Evolutionary conservation across 1,139 yeast genomes (phyloP).

Genomic region (Hanseniaspora uvarum): DNA sequence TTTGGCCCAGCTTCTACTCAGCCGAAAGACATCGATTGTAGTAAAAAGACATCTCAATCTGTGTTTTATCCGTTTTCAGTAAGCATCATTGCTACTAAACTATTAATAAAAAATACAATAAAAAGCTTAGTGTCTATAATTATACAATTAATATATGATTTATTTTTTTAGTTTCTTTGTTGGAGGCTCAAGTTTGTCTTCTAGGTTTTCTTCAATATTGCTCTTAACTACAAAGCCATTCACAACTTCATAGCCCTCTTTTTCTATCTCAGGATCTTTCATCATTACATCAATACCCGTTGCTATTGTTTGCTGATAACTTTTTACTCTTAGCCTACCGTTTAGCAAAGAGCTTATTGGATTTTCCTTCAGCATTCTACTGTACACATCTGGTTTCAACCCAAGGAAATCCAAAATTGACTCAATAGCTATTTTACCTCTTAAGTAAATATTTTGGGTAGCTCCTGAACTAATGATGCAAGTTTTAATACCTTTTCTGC

Average conservation of each 20-base stretch:
- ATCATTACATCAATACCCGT: constrained; percentile 14
- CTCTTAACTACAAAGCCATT: constrained; percentile 17
- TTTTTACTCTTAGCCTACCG: constrained; percentile 60
- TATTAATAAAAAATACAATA: background rate
- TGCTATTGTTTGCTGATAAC: constrained; percentile 56
- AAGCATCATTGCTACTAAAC: background rate
- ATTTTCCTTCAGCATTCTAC: constrained; percentile 44
- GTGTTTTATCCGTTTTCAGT: background rate
- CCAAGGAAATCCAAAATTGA: constrained; percentile 61
- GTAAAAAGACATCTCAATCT: background rate
- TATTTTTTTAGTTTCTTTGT: constrained; percentile 9
- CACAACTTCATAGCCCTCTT: background rate
- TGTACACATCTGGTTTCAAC: constrained; percentile 24
- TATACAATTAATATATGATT: constrained; percentile 1
- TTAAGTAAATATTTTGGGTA: constrained; percentile 42
- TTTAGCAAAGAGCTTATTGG: constrained; percentile 56
- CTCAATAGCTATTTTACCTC: constrained; percentile 56
- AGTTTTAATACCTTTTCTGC: constrained; percentile 17
- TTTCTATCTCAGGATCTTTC: background rate
- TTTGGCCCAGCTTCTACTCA: background rate
- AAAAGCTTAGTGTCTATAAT: background rate
- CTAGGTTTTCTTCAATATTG: background rate
- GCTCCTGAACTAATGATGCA: constrained; percentile 74
- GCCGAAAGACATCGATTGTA: background rate
- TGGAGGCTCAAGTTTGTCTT: background rate